phyloP scores from a whole-genome alignment of 805 yeast species.

The Spathaspora sp. region DNA sequence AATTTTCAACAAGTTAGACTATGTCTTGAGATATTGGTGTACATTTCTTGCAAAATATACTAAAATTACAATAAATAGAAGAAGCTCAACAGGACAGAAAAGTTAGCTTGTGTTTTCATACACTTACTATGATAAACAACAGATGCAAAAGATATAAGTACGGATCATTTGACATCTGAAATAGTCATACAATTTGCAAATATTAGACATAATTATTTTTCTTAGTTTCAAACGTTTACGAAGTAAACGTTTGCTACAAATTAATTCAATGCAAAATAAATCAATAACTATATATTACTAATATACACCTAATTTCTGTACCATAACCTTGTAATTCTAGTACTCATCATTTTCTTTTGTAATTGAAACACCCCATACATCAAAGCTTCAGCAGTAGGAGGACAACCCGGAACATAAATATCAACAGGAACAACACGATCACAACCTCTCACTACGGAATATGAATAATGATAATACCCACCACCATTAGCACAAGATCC shows the following conservation, averaged over 20 bases:
- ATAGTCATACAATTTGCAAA: too few species aligned
- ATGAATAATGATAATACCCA: slow-evolving; percentile 87
- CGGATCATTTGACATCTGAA: too few species aligned
- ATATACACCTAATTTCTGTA: slow-evolving; percentile 47
- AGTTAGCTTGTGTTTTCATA: too few species aligned
- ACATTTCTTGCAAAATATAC: too few species aligned
- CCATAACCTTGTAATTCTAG: slow-evolving; percentile 82
- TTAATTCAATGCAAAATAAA: not conserved
- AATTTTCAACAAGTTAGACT: too few species aligned
- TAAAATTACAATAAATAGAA: too few species aligned
- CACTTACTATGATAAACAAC: too few species aligned
- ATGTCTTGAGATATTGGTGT: too few species aligned
- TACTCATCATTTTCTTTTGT: slow-evolving; percentile 85
- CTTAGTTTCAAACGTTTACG: too few species aligned
- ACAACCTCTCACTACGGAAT: slow-evolving; percentile 86
- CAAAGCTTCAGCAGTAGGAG: slow-evolving; percentile 87
- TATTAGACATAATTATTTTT: too few species aligned
- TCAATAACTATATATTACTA: not conserved
- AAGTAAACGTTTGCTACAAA: not conserved
- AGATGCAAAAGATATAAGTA: too few species aligned
- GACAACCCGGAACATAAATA: slow-evolving; percentile 90
- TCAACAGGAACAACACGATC: slow-evolving; percentile 87
- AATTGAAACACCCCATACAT: slow-evolving; percentile 87
- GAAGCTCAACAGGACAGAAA: too few species aligned
- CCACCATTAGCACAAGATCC: slow-evolving; percentile 95